Conservation (phyloP, 2,329 filamentous ascomycete genomes). For the Clarireedia paspali region DNA sequence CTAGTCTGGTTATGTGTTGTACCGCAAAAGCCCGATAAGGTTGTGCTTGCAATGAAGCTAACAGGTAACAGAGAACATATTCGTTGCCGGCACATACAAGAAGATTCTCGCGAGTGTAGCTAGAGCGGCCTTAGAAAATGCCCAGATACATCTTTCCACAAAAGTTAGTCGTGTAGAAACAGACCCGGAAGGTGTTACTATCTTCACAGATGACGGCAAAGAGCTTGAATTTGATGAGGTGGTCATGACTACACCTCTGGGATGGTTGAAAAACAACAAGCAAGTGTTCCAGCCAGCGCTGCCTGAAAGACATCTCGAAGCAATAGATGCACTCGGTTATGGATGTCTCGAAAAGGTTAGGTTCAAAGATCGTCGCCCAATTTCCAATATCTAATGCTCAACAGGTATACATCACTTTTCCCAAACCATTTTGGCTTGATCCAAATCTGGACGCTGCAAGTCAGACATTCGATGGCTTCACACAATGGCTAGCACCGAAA, state of each 20-base stretch:
- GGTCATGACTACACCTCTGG: slow-evolving; percentile 43
- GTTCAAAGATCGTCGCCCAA: neutral
- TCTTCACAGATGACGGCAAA: slow-evolving; percentile 16
- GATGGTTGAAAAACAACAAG: slow-evolving; percentile 39
- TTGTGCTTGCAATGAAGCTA: neutral
- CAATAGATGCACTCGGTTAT: slow-evolving; percentile 40
- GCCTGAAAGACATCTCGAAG: slow-evolving; percentile 34
- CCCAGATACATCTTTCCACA: slow-evolving; percentile 20
- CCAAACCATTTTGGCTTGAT: slow-evolving; percentile 52
- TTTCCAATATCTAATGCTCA: neutral
- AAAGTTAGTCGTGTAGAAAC: slow-evolving; percentile 18
- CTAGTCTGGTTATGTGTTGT: neutral
- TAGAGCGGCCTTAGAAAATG: slow-evolving; percentile 18
- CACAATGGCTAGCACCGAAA: slow-evolving; percentile 50
- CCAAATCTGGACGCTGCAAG: neutral
- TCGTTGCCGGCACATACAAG: slow-evolving; percentile 28
- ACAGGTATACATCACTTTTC: slow-evolving; percentile 44
- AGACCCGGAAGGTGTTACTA: slow-evolving; percentile 1
- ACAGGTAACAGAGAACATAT: slow-evolving; percentile 23
- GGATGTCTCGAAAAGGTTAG: slow-evolving; percentile 43
- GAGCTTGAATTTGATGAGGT: slow-evolving; percentile 33
- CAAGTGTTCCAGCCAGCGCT: slow-evolving; percentile 37
- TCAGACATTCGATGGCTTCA: slow-evolving; percentile 38
- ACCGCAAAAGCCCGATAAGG: neutral
- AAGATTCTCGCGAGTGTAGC: slow-evolving; percentile 25